These are phyloP conservation scores for Claviceps humidiphila DNA, from an alignment of 2,329 filamentous ascomycete genomes.

Conservation along the genomic window DNA sequence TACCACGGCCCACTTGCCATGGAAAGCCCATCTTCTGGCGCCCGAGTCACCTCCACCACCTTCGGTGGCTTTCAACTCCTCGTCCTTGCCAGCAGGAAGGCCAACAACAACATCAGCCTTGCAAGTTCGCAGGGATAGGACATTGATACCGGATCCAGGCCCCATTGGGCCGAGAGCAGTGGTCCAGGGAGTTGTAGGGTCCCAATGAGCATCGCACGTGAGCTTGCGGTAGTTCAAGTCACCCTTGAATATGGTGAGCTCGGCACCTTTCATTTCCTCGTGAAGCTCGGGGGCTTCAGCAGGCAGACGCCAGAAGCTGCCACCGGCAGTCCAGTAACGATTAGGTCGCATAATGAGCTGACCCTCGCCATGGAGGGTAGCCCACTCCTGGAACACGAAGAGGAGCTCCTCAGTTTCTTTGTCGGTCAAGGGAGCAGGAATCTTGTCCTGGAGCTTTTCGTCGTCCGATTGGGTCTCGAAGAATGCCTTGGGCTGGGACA, in stretches of 20 bases:
- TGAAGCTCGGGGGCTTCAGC: conserved; percentile 51
- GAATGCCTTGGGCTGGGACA: conserved; percentile 66
- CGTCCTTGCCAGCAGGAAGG: conserved; percentile 68
- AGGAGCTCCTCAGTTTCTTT: conserved; percentile 53
- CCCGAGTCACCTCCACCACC: conserved; percentile 58
- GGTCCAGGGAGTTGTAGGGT: conserved; percentile 73
- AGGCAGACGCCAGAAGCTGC: conserved; percentile 82
- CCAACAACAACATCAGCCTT: conserved; percentile 95
- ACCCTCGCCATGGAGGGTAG: conserved; percentile 65
- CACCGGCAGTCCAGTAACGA: conserved; percentile 78
- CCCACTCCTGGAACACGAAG: conserved; percentile 78
- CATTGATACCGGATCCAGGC: conserved; percentile 65
- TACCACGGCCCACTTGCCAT: conserved; percentile 92
- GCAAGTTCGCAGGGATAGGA: conserved; percentile 81
- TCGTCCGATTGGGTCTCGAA: conserved; percentile 66
- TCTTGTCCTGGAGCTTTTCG: conserved; percentile 40
- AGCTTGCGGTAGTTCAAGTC: conserved; percentile 95
- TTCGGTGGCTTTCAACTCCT: conserved; percentile 56
- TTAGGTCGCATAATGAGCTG: conserved; percentile 74
- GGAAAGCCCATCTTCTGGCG: conserved; percentile 83
- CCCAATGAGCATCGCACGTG: conserved; percentile 70
- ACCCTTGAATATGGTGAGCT: conserved; percentile 92
- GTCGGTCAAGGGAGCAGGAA: conserved; percentile 48
- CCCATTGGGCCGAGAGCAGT: conserved; percentile 80
- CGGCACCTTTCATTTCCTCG: conserved; percentile 67